These are phyloP conservation scores for Globisporangium polare DNA, from an alignment of 352 stramenopile species.

Conservation along the genomic window DNA sequence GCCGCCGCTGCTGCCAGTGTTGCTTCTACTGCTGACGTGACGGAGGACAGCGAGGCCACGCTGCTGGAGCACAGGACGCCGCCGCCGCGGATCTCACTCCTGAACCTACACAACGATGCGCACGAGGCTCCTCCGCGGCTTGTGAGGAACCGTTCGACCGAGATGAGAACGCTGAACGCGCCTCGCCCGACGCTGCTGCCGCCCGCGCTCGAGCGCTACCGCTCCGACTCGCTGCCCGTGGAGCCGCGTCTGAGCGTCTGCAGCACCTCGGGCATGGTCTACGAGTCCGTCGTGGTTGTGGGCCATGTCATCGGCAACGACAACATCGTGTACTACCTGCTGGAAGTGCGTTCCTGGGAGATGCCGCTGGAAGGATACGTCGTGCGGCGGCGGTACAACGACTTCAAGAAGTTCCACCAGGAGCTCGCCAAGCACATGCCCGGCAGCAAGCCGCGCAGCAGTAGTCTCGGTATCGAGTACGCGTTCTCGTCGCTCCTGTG, in stretches of 20 bases:
- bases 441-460: conserved; percentile 21
- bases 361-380: conserved; percentile 76
- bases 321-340: conserved; percentile 71
- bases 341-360: conserved; percentile 71
- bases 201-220: conserved; percentile 26
- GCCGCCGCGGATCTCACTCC: neutral
- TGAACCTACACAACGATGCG: conserved; percentile 9
- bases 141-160: conserved; percentile 15
- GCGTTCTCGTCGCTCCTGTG: conserved; percentile 51
- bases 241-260: conserved; percentile 53
- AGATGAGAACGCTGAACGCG: conserved; percentile 10
- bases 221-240: conserved; percentile 29
- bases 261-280: conserved; percentile 63
- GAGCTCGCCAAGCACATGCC: conserved; percentile 55
- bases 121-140: conserved; percentile 11
- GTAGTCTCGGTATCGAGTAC: conserved; percentile 20
- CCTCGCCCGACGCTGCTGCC: conserved; percentile 11
- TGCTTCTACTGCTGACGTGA: neutral
- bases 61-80: neutral
- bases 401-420: conserved; percentile 65
- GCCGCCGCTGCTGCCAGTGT: neutral
- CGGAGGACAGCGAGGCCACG: neutral
- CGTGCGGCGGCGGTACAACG: conserved; percentile 69
- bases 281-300: conserved; percentile 72
- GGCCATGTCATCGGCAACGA: conserved; percentile 57